Base-by-base conservation (phyloP, 495 filamentous ascomycete species). In the Tuber indicum region DNA sequence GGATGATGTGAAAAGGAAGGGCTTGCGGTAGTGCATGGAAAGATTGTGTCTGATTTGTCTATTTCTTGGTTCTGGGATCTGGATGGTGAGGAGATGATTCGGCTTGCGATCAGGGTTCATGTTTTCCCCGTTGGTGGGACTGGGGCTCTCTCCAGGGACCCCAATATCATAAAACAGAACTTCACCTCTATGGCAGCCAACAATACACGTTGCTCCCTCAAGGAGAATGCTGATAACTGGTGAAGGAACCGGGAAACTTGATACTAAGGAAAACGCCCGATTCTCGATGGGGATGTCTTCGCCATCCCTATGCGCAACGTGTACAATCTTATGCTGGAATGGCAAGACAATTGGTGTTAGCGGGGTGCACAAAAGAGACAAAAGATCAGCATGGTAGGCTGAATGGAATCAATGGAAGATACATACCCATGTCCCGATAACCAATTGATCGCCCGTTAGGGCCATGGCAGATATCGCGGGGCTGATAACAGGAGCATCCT, bases 1-100 rank as follows among this genome's bases (percentile, higher is more conserved):
- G 26, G 78, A 80, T n/a, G 78, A 80, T 42, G 78, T 80, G 71
- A 80, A 80, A 32, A 80, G 78, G 66, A 80, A 80, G 21, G 78
- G 78, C 23, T 74, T 80, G 62, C 77, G 78, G 42, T 80, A 80
- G 71, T 80, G 79, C 78, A 80, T 80, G 17, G 78, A 80, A 26
- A 80, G 74, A 36, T 80, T 80, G 26, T 36, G 32, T 36, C 26
- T 66, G 12, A 32, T 16, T 66, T 17, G 58, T 10, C n/a, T 66
- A n/a, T 3, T 17, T 71, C 74, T 74, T 39, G 74, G 78, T 42
- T 49, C 70, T 9, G 78, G 78, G 19, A 80, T 80, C 52, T 80
- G 78, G 21, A 80, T 80, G 42, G 79, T 80, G 32, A 80, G 78
- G n/a, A 80, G 78, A 44, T 75, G 74, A 32, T 41, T 76, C 49